phyloP scores from a whole-genome alignment of 139 green algal species.

The Micractinium conductrix region DNA sequence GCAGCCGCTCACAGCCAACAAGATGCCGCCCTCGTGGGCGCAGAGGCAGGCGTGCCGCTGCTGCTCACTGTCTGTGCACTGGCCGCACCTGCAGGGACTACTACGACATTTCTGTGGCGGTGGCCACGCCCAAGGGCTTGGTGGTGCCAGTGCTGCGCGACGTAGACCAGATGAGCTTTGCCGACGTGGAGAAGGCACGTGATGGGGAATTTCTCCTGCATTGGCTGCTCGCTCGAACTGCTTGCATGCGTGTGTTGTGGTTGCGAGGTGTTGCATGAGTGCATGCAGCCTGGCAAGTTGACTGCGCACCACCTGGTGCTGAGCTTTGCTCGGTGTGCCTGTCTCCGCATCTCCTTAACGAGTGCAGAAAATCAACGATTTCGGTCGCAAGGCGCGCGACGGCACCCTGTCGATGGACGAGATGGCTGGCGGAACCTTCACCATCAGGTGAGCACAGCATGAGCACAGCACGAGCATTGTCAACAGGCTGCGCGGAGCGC shows the following conservation, averaged over 20 bases:
- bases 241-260: neutral
- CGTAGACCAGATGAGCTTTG: conserved; percentile 87
- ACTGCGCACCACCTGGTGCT: neutral
- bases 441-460: conserved; percentile 91
- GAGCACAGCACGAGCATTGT: no score
- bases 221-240: no score
- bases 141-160: conserved; percentile 94
- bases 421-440: conserved; percentile 99
- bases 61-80: no score
- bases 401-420: conserved; percentile 97
- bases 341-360: no score
- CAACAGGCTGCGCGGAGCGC: no score
- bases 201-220: no score
- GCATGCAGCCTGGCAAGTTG: neutral
- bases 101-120: conserved; percentile 93
- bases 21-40: no score
- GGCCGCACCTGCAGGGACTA: neutral
- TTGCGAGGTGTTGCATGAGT: neutral
- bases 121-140: conserved; percentile 96
- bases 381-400: conserved; percentile 96
- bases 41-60: no score
- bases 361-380: conserved; percentile 76
- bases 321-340: no score
- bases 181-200: conserved; percentile 90
- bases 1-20: no score